phyloP scores from a whole-genome alignment of 768 basidiomycete genomes.

The Kwoniella pini region DNA sequence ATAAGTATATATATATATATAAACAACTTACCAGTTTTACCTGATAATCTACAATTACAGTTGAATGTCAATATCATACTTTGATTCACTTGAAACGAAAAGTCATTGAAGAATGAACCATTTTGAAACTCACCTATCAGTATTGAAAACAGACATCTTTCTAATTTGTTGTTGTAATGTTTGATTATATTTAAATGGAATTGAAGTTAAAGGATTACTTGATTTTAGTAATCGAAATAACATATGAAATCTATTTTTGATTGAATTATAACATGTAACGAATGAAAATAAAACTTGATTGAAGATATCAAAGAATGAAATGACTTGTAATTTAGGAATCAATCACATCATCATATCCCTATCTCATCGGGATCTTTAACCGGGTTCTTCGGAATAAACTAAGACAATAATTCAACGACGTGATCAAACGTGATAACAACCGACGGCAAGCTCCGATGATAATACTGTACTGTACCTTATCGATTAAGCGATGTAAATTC shows the following conservation, averaged over 20 bases:
- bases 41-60: conserved; percentile 16
- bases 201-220: not conserved
- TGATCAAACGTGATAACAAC: conserved; percentile 5
- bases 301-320: too few species aligned
- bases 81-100: too few species aligned
- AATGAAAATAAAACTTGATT: too few species aligned
- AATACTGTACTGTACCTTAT: too few species aligned
- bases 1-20: too few species aligned
- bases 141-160: conserved; percentile 25
- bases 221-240: not conserved
- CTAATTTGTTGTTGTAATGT: conserved; percentile 19
- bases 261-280: too few species aligned
- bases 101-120: too few species aligned
- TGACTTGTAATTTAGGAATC: too few species aligned
- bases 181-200: not conserved
- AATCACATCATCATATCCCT: too few species aligned
- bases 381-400: not conserved
- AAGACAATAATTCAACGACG: conserved; percentile 1
- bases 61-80: too few species aligned
- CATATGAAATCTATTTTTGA: not conserved
- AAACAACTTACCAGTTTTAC: conserved; percentile 22
- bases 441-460: too few species aligned
- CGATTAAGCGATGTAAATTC: too few species aligned
- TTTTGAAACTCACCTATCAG: conserved; percentile 21
- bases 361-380: not conserved